These are phyloP conservation scores for Trichoderma sp. DNA, from an alignment of 2,329 filamentous ascomycete species.

Conservation along the genomic window DNA sequence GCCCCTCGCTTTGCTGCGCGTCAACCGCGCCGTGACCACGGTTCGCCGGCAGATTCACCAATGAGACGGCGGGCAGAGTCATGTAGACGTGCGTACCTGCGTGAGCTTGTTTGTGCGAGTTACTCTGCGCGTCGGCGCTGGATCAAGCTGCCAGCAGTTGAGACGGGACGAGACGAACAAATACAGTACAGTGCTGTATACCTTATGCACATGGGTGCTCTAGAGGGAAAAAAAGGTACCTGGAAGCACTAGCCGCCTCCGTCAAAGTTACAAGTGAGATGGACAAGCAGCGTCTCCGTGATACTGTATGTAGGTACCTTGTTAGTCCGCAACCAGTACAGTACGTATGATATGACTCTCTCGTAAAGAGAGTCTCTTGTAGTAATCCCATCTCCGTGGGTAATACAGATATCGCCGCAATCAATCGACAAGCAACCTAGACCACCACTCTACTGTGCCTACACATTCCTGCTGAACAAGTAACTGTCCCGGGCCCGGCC, in stretches of 20 bases:
- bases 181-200: no score
- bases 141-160: neutral
- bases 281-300: neutral
- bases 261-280: neutral
- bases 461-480: neutral
- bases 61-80: neutral
- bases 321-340: neutral
- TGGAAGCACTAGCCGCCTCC: neutral
- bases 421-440: neutral
- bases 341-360: neutral
- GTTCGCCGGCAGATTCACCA: constrained; percentile 14
- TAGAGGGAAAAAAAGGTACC: neutral
- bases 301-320: neutral
- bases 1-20: constrained; percentile 14
- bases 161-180: neutral
- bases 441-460: neutral
- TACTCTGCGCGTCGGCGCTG: neutral
- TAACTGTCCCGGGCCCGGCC: neutral
- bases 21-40: constrained; percentile 19
- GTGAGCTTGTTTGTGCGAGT: neutral
- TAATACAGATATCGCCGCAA: neutral
- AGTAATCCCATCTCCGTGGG: neutral
- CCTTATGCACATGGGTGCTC: neutral
- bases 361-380: neutral
- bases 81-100: constrained; percentile 11